Base-by-base conservation (phyloP, 805 yeast species). In the Candida germanica region DNA sequence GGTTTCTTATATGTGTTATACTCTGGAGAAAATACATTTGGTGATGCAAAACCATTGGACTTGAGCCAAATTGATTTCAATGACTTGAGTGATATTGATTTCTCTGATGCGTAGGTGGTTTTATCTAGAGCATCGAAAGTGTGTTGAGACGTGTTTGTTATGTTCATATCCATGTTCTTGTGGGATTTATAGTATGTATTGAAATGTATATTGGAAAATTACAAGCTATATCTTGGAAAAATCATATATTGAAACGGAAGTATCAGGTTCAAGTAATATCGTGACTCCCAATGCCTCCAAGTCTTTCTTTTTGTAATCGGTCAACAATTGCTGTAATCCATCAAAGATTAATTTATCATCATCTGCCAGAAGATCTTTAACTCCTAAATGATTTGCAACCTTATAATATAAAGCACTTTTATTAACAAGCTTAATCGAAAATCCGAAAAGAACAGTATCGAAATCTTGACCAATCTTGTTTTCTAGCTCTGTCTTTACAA, bases 1-100 rank as follows among this genome's bases (percentile, higher is more conserved):
- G 98, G 98, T 24, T 93, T 93, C 64, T 77, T 93, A 56, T 93
- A 93, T 65, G 91, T 93, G 47, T 78, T 95, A 46, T 91, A 91
- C 68, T 86, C 96, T 5, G 98, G 98, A 32, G 98, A 93, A 65
- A 93, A 93, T 66, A 93, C 98, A 5, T 93, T 93, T 69, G 98
- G 98, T 18, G 39, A 42, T 13, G 5, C 17, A 29, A 21, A 29
- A 13, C 39, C 40, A 15, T 31, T 44, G 15, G 39, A 44, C 22
- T 42, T 44, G 31, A 23, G 32, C 11, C 39, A 35, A 25, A 28
- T 44, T 19, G 40, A 36, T 16, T 34, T 34, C 18, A 26, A 15
- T 20, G 37, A 37, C 27, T 33, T 39, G 20, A 35, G 32, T 6
- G 33, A 35, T 9, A 14, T 22, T 22, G 33, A 30, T 10, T 30